phyloP scores from a whole-genome alignment of 805 yeast species.

The Teunomyces cretensis region DNA sequence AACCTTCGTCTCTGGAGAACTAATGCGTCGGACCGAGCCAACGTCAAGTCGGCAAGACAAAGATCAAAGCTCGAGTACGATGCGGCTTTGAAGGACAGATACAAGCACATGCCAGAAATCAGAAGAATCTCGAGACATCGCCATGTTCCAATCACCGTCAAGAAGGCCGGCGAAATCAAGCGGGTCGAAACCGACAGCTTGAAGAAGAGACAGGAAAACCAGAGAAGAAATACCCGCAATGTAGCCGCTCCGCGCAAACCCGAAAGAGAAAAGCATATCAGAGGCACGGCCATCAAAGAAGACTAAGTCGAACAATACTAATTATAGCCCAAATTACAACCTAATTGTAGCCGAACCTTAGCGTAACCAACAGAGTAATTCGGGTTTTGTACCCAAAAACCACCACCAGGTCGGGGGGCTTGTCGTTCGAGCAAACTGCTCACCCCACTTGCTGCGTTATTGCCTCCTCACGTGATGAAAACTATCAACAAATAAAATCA shows the following conservation, averaged over 20 bases:
- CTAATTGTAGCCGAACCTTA: neutral
- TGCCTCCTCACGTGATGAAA: neutral
- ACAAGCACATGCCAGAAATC: constrained; percentile 95
- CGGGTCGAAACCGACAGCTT: constrained; percentile 66
- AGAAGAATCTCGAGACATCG: constrained; percentile 87
- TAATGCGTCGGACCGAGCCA: constrained; percentile 78
- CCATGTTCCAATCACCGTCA: constrained; percentile 83
- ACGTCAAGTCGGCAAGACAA: constrained; percentile 76
- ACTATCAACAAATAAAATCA: constrained; percentile 4
- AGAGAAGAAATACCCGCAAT: constrained; percentile 72
- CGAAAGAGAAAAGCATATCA: constrained; percentile 85
- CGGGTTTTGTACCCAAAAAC: neutral
- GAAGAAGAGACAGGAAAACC: constrained; percentile 80
- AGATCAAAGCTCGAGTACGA: constrained; percentile 86
- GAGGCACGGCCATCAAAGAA: constrained; percentile 72
- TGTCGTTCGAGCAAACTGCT: neutral
- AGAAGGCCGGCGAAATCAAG: constrained; percentile 88
- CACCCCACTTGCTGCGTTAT: constrained; percentile 1
- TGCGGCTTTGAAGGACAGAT: constrained; percentile 86
- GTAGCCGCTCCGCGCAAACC: constrained; percentile 56
- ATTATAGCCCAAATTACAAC: neutral
- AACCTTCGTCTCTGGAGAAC: constrained; percentile 94
- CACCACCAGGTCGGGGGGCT: neutral
- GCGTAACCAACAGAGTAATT: neutral
- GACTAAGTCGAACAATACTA: constrained; percentile 4